Evolutionary conservation across 2,329 filamentous ascomycete genomes (phyloP).

Genomic region (Ophiostoma sp.): DNA sequence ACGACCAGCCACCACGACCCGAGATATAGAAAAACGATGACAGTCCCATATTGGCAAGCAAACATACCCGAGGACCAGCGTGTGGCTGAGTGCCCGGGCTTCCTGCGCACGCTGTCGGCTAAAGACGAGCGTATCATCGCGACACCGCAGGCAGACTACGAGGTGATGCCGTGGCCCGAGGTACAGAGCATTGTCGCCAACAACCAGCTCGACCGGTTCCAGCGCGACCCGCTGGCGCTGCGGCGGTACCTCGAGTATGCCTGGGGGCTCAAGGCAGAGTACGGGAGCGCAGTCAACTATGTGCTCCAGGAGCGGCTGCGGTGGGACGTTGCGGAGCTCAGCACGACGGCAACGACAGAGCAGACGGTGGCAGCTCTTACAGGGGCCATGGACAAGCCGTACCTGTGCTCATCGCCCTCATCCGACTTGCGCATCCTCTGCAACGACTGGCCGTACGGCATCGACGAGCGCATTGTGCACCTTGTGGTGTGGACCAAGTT

Average conservation of each 20-base stretch:
- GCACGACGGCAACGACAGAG: slow-evolving; percentile 5
- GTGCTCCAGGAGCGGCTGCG: slow-evolving; percentile 63
- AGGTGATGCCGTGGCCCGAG: slow-evolving; percentile 60
- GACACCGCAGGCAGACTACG: slow-evolving; percentile 63
- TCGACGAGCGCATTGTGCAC: slow-evolving; percentile 72
- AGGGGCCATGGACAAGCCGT: neutral
- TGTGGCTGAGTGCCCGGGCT: slow-evolving; percentile 64
- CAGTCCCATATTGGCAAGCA: slow-evolving; percentile 69
- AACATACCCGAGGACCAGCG: slow-evolving; percentile 63
- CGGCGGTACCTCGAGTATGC: slow-evolving; percentile 71
- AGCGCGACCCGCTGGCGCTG: slow-evolving; percentile 69
- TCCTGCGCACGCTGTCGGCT: slow-evolving; percentile 53
- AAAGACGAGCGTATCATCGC: slow-evolving; percentile 68
- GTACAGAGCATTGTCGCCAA: slow-evolving; percentile 56
- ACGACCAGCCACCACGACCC: neutral
- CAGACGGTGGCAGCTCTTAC: slow-evolving; percentile 39
- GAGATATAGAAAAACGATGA: neutral
- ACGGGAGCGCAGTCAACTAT: slow-evolving; percentile 75
- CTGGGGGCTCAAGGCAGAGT: slow-evolving; percentile 54
- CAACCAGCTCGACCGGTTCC: slow-evolving; percentile 71
- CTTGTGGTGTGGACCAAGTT: slow-evolving; percentile 94
- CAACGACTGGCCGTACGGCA: slow-evolving; percentile 94
- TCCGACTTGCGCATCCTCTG: slow-evolving; percentile 49
- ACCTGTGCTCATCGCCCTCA: slow-evolving; percentile 30
- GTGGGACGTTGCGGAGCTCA: slow-evolving; percentile 52